Base-by-base conservation (phyloP, 73 alveolate genomes). In the Tetrahymena thermophila region DNA sequence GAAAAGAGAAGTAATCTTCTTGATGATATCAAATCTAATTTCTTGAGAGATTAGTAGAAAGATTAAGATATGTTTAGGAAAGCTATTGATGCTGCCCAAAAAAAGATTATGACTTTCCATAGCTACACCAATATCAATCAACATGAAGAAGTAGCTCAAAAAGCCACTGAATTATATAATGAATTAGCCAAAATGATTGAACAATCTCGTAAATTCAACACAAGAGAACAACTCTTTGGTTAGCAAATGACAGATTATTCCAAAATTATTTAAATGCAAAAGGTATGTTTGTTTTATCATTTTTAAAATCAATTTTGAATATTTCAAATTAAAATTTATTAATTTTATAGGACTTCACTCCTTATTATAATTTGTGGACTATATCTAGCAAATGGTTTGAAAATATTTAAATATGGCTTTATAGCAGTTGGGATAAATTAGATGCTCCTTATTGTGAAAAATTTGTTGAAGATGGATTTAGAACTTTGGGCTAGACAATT, bases 241-340 rank as follows among this genome's bases (percentile, higher is more conserved):
- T 97, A 97, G 94, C 99, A 98, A 50, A 96, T 97, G 94, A 99
- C 99, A 57, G 99, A 99, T 97, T 99, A 99, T 96, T 96, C 99
- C 16, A 96, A 97, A 94, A 98, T 99, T 34, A 97, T 96, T 71
- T 97, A 98, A 93, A 96, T 98, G 98, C 99, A 96, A 1, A 98
- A 98, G 95, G 99, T 97, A n/a, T n/a, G n/a, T n/a, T n/a, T n/a
- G n/a, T n/a, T n/a, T n/a, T n/a, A n/a, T n/a, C 83, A 1, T 71
- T 31, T 31, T 71, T 71, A 16, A 56, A 56, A 56, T 56, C 34
- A 56, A 56, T 71, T 95, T 71, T 4, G 16, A n/a, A 15, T 71
- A 34, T 28, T 71, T 71, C 25, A 71, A 40, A 40, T 40, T 11
- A 40, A 6, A 4, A 40, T 40, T 40, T 71, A 19, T 71, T 71